phyloP scores from a whole-genome alignment of 306 rosid genomes.

The Quercus dentata region DNA sequence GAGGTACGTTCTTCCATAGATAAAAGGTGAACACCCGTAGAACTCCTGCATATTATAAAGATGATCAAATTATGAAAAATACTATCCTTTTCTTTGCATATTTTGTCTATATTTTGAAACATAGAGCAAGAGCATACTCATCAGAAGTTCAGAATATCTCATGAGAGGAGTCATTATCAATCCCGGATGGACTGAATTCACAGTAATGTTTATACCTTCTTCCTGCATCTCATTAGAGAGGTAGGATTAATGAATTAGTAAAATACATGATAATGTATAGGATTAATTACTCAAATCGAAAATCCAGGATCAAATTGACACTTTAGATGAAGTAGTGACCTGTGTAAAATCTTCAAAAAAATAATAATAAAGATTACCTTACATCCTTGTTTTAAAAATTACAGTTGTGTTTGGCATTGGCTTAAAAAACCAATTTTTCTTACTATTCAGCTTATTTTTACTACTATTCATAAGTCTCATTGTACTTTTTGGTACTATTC shows the following conservation, averaged over 20 bases:
- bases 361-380: background rate
- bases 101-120: background rate
- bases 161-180: constrained; percentile 90
- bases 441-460: too few species aligned
- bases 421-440: too few species aligned
- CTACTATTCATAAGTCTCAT: too few species aligned
- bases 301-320: too few species aligned
- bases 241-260: background rate
- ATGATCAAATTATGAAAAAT: background rate
- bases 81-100: background rate
- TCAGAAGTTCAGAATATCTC: constrained; percentile 69
- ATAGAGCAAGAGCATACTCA: constrained; percentile 48
- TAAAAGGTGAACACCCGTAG: constrained; percentile 56
- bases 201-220: constrained; percentile 79
- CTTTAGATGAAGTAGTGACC: too few species aligned
- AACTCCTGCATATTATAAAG: constrained; percentile 34
- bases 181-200: constrained; percentile 87
- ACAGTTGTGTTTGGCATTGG: too few species aligned
- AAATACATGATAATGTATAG: background rate
- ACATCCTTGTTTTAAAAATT: background rate
- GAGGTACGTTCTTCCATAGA: constrained; percentile 84
- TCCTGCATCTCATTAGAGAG: constrained; percentile 38
- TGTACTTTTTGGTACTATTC: too few species aligned
- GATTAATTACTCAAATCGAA: too few species aligned
- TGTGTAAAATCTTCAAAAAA: too few species aligned